Conservation (phyloP, 148 eudicot species). For the Diospyros kaki region DNA sequence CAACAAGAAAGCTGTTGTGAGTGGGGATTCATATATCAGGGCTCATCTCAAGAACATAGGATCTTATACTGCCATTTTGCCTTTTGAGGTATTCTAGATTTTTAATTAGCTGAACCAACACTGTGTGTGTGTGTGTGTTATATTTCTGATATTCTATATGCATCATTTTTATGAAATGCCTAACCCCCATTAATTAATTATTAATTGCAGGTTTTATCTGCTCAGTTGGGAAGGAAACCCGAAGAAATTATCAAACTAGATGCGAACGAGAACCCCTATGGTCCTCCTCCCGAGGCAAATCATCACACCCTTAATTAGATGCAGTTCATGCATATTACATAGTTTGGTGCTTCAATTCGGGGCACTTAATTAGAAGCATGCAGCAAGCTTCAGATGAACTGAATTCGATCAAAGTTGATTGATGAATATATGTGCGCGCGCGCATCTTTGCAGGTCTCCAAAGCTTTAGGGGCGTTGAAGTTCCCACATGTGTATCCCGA, state of each 20-base stretch:
- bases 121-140: no score
- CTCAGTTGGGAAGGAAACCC: slow-evolving; percentile 91
- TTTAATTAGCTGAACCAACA: no score
- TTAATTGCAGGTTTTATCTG: slow-evolving; percentile 65
- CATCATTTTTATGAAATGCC: no score
- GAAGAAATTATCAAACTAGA: slow-evolving; percentile 90
- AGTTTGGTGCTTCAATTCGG: not conserved
- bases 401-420: not conserved
- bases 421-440: not conserved
- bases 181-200: no score
- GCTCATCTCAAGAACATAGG: no score
- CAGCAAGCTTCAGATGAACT: no score
- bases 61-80: no score
- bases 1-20: no score
- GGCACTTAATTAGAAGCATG: no score
- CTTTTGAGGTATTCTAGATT: no score
- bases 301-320: not conserved
- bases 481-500: slow-evolving; percentile 95
- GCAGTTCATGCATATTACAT: not conserved
- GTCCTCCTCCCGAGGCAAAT: slow-evolving; percentile 98
- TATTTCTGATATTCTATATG: no score
- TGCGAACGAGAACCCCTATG: slow-evolving; percentile 96
- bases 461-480: slow-evolving; percentile 78
- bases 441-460: slow-evolving; percentile 57
- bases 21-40: no score